phyloP scores from a whole-genome alignment of 2,329 filamentous ascomycete species.

The Truncatella angustata region DNA sequence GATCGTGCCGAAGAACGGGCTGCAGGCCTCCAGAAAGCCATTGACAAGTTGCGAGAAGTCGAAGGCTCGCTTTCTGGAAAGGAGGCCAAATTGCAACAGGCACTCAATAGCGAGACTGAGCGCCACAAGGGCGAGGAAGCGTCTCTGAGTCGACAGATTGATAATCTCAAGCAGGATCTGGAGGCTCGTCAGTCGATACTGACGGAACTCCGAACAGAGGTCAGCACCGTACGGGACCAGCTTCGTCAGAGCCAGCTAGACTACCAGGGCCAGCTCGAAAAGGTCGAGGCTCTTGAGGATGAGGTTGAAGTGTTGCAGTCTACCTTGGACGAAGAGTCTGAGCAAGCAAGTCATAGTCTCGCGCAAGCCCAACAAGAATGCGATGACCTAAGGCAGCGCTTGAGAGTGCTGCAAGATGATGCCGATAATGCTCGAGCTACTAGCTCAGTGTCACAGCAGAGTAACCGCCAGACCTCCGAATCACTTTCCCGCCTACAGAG shows the following conservation, averaged over 20 bases:
- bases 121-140: conserved; percentile 72
- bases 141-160: conserved; percentile 68
- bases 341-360: conserved; percentile 52
- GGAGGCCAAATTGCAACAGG: conserved; percentile 65
- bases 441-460: conserved; percentile 3
- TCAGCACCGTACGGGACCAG: conserved; percentile 66
- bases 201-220: conserved; percentile 63
- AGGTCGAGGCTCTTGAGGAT: conserved; percentile 67
- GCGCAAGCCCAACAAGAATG: conserved; percentile 43
- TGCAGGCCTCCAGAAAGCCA: conserved; percentile 64
- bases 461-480: conserved; percentile 22
- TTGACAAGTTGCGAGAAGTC: conserved; percentile 66
- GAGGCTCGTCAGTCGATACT: conserved; percentile 63
- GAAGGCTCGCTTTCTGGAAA: conserved; percentile 67
- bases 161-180: conserved; percentile 70
- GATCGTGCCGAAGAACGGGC: conserved; percentile 67
- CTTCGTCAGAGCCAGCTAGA: conserved; percentile 66
- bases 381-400: conserved; percentile 33
- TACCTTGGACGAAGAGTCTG: conserved; percentile 62
- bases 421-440: conserved; percentile 2
- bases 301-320: conserved; percentile 73
- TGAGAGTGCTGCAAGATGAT: conserved; percentile 26
- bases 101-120: conserved; percentile 68
- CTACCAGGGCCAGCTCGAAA: conserved; percentile 61
- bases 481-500: conserved; percentile 52